Conservation (phyloP, 2,329 filamentous ascomycete genomes). For the Knoxdaviesia capensis region DNA sequence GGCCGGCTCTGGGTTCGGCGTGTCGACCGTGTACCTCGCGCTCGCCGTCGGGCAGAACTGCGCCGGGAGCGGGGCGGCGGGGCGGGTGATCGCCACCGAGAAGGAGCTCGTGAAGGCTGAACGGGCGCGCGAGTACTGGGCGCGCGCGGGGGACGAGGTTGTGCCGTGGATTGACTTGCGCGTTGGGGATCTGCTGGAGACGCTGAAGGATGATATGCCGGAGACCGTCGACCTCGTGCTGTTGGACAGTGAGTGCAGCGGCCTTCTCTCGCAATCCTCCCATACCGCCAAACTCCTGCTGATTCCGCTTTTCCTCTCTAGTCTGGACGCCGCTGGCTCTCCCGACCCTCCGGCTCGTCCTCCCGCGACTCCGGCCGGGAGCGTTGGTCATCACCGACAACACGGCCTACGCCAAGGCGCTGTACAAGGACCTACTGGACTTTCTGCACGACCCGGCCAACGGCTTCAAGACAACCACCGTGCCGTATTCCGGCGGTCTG, state of each 20-base stretch:
- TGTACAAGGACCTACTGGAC: constrained; percentile 24
- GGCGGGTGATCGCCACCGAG: constrained; percentile 36
- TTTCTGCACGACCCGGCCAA: constrained; percentile 23
- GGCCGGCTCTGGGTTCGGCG: constrained; percentile 39
- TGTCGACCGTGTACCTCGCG: constrained; percentile 42
- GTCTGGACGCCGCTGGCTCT: constrained; percentile 35
- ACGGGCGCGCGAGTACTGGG: constrained; percentile 32
- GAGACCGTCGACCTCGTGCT: constrained; percentile 33
- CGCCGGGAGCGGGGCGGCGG: neutral
- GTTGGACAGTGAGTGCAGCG: constrained; percentile 33
- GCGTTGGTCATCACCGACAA: constrained; percentile 31
- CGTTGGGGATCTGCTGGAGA: constrained; percentile 35
- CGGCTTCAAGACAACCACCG: constrained; percentile 22
- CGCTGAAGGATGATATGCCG: constrained; percentile 22
- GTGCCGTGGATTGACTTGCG: constrained; percentile 31
- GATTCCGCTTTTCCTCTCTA: constrained; percentile 8
- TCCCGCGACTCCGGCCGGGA: constrained; percentile 22
- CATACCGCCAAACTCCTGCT: neutral
- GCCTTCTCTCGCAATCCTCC: neutral
- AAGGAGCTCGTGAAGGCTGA: constrained; percentile 32
- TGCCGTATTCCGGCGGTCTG: constrained; percentile 13
- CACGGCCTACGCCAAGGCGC: constrained; percentile 13
- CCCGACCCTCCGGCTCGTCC: constrained; percentile 25
- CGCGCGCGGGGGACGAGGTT: constrained; percentile 24
- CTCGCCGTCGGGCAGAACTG: constrained; percentile 30